These are phyloP conservation scores for Pichia cabralensis DNA, from an alignment of 805 yeast genomes.

Conservation along the genomic window DNA sequence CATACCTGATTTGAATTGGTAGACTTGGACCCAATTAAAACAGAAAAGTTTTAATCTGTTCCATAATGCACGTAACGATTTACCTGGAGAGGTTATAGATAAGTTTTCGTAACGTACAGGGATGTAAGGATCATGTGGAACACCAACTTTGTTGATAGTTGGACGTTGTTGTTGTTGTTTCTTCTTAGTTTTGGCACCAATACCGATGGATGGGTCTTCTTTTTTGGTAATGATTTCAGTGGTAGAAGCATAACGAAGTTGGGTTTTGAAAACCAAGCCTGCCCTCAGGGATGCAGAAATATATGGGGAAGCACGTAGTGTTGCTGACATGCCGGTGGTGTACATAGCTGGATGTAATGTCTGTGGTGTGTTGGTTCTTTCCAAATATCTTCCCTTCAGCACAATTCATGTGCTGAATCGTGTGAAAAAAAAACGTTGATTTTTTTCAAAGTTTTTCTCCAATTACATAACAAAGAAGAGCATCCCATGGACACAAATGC, in stretches of 20 bases:
- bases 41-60: constrained; percentile 61
- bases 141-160: constrained; percentile 25
- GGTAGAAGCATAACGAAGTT: constrained; percentile 8
- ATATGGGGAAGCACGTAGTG: constrained; percentile 4
- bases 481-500: no score
- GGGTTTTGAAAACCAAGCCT: no score
- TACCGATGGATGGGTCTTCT: constrained; percentile 5
- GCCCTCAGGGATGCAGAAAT: no score
- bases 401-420: no score
- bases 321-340: no score
- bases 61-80: constrained; percentile 35
- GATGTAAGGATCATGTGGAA: constrained; percentile 32
- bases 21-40: constrained; percentile 48
- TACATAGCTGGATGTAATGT: no score
- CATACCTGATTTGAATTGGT: constrained; percentile 30
- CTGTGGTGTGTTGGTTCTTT: no score
- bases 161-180: constrained; percentile 21
- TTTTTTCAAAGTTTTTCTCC: no score
- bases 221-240: constrained; percentile 6
- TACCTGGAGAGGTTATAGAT: constrained; percentile 28
- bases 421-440: no score
- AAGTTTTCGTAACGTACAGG: constrained; percentile 33
- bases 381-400: no score
- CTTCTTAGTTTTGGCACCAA: constrained; percentile 9
- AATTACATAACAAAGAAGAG: no score